These are phyloP conservation scores for Yamadazyma dushanensis DNA, from an alignment of 1,139 yeast genomes.

Conservation along the genomic window DNA sequence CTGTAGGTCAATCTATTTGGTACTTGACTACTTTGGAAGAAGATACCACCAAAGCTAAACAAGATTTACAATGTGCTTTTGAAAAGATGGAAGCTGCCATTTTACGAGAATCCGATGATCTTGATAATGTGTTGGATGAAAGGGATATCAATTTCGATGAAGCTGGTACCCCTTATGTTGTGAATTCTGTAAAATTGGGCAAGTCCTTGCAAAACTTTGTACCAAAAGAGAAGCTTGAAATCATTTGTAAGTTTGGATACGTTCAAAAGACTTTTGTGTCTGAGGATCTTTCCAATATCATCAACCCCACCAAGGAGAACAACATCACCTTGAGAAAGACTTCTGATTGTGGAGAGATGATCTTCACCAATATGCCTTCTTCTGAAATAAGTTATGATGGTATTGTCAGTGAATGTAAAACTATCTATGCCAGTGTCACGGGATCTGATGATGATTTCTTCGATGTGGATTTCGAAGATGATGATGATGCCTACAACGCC, in stretches of 20 bases:
- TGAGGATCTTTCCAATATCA: slow-evolving; percentile 42
- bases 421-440: slow-evolving; percentile 71
- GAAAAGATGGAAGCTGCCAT: slow-evolving; percentile 77
- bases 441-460: slow-evolving; percentile 95
- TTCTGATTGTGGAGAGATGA: slow-evolving; percentile 43
- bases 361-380: slow-evolving; percentile 75
- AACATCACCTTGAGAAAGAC: slow-evolving; percentile 34
- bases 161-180: slow-evolving; percentile 62
- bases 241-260: slow-evolving; percentile 75
- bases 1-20: slow-evolving; percentile 88
- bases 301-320: slow-evolving; percentile 31
- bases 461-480: slow-evolving; percentile 95
- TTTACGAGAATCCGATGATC: slow-evolving; percentile 68
- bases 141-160: slow-evolving; percentile 54
- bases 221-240: slow-evolving; percentile 76
- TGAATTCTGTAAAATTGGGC: slow-evolving; percentile 83
- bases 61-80: slow-evolving; percentile 78
- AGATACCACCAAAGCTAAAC: slow-evolving; percentile 63
- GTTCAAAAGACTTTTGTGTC: slow-evolving; percentile 65
- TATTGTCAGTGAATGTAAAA: slow-evolving; percentile 75
- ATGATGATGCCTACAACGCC: slow-evolving; percentile 53
- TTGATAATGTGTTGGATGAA: slow-evolving; percentile 46
- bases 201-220: slow-evolving; percentile 80
- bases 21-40: slow-evolving; percentile 77
- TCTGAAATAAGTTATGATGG: slow-evolving; percentile 91